Evolutionary conservation across 306 rosid species (phyloP).

Genomic region (Dalbergia oliveri): DNA sequence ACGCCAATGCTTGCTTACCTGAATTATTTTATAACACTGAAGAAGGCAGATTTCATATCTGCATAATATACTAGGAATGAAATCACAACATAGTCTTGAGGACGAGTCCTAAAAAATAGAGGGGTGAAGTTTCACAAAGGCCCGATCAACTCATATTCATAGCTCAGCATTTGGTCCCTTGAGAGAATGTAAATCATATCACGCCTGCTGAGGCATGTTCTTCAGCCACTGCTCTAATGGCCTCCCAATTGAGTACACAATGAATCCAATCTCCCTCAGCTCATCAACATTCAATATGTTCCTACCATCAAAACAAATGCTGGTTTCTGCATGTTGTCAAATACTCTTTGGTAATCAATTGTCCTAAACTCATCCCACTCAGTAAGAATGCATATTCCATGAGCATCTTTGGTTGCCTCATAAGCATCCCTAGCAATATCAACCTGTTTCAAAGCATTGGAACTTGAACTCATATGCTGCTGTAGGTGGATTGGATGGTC

Average conservation of each 20-base stretch:
- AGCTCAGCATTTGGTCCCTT: constrained; percentile 17
- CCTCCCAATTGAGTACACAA: constrained; percentile 80
- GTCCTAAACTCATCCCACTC: constrained; percentile 90
- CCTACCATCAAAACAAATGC: constrained; percentile 91
- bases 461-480: constrained; percentile 52
- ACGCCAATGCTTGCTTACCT: not conserved
- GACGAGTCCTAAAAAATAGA: not conserved
- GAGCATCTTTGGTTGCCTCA: constrained; percentile 77
- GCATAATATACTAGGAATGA: not conserved
- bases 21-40: not conserved
- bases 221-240: constrained; percentile 73
- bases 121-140: not conserved
- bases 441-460: constrained; percentile 56
- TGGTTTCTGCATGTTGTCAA: constrained; percentile 75
- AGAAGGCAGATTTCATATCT: constrained; percentile 9
- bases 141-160: not conserved
- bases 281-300: constrained; percentile 65
- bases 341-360: constrained; percentile 74
- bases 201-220: constrained; percentile 59
- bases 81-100: not conserved
- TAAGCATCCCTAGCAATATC: constrained; percentile 65
- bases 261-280: constrained; percentile 79
- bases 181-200: constrained; percentile 30
- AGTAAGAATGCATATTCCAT: constrained; percentile 83
- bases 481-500: constrained; percentile 71